Evolutionary conservation across 2,329 filamentous ascomycete species (phyloP).

Genomic region (Penicillium sp.): DNA sequence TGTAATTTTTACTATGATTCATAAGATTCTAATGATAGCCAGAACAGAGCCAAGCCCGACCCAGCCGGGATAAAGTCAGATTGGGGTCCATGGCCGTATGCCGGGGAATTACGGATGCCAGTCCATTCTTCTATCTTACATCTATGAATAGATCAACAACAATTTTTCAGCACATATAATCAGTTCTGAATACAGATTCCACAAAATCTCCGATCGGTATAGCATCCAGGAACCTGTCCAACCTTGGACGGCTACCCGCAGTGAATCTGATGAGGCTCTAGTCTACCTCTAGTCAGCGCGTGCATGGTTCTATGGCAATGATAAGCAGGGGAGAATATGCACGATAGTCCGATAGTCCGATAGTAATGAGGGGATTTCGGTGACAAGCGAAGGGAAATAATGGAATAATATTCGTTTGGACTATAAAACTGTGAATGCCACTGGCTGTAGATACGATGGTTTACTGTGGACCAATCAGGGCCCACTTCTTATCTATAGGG

Average conservation of each 20-base stretch:
- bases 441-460: conserved; percentile 30
- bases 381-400: conserved; percentile 19
- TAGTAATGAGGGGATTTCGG: conserved; percentile 13
- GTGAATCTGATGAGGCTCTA: neutral
- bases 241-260: neutral
- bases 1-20: conserved; percentile 21
- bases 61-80: conserved; percentile 7
- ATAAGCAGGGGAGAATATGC: conserved; percentile 10
- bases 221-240: neutral
- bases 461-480: conserved; percentile 24
- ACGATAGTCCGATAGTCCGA: conserved; percentile 17
- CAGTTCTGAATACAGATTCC: neutral
- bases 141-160: neutral
- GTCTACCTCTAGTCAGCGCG: neutral
- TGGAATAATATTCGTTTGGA: conserved; percentile 5
- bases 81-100: conserved; percentile 6
- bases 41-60: conserved; percentile 15
- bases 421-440: conserved; percentile 2
- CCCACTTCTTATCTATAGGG: conserved; percentile 15
- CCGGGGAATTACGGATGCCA: conserved; percentile 20
- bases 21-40: conserved; percentile 17
- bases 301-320: neutral
- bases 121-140: neutral
- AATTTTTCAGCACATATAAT: neutral
- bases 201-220: neutral